Base-by-base conservation (phyloP, 371 early-diverging fungal genomes). In the Mucor mucedo region DNA sequence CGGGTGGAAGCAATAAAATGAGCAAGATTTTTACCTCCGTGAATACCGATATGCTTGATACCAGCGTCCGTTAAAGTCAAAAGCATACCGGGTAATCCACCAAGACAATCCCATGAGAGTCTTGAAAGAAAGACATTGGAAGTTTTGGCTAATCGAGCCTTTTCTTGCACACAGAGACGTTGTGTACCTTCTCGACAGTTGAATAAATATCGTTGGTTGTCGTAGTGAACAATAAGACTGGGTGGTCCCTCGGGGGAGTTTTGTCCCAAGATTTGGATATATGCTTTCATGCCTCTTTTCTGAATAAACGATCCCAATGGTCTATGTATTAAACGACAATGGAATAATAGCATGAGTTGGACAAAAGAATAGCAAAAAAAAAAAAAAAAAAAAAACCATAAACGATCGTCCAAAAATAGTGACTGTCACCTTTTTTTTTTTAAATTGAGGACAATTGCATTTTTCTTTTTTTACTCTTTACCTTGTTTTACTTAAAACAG, bases 121-220 rank as follows among this genome's bases (percentile, higher is more conserved):
- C 92, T 80, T 2, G 95, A 92, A 13, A 95, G 70, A 69, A 97
- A 94, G 3, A 98, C 76, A 32, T 87, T 84, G 38, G 86, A 78
- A 32, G 93, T 58, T 72, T 92, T 93, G 32, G 80, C 66, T 49
- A 93, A 69, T 14, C 87, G 83, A 32, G 89, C 72, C 57, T 83
- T 86, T 58, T 93, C 88, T 74, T 97, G 92, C 55, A 88, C 77
- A 68, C 89, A 88, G 14, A 94, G 72, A 28, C 98, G 84, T 77
- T 98, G 98, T 0, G 91, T 91, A 7, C 96, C 95, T 71, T 98
- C 98, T 47, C 93, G 86, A 74, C 96, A 96, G 78, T 97, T 97
- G 84, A 98, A 93, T 69, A 98, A 76, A 68, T 97, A 97, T 9
- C 95, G 87, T 45, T 89, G 87, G 11, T 78, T 68, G 62, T 93